Conservation (phyloP, 306 rosid species). For the Dryas drummondii region DNA sequence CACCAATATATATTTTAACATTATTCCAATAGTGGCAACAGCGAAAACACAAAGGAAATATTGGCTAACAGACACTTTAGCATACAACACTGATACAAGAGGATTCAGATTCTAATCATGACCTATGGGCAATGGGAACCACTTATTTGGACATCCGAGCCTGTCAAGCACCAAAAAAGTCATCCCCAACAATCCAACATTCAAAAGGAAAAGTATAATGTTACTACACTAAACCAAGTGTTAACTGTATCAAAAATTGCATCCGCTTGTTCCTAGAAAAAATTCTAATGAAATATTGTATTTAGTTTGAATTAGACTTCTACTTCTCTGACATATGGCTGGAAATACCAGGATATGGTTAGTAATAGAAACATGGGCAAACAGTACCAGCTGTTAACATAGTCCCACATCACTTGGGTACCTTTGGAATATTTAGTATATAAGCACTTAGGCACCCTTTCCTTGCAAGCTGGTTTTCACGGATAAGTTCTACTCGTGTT, state of each 20-base stretch:
- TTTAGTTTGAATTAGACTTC: not conserved
- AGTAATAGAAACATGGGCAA: too few species aligned
- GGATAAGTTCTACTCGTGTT: too few species aligned
- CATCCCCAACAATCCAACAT: too few species aligned
- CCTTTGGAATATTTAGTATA: too few species aligned
- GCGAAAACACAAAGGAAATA: not conserved
- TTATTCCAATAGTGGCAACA: not conserved
- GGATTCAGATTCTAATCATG: not conserved
- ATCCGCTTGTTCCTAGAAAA: not conserved
- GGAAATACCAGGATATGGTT: not conserved
- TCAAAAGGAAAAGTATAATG: too few species aligned
- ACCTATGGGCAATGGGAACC: not conserved
- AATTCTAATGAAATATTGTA: not conserved
- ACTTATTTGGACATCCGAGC: not conserved
- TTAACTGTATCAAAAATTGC: not conserved
- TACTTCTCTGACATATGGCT: not conserved
- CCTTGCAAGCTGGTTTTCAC: too few species aligned
- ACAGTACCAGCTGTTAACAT: not conserved
- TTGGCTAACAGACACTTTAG: not conserved
- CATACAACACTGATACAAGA: not conserved
- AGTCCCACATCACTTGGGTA: too few species aligned
- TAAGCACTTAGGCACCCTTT: too few species aligned
- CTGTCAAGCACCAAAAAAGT: too few species aligned
- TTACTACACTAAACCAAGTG: too few species aligned
- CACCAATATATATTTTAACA: not conserved